A percentile compares a stretch with the other conserved stretches of the same genome.
Evolutionary conservation across 2,329 filamentous ascomycete genomes (phyloP).

Genomic region (Camptophora hylomeconis): DNA sequence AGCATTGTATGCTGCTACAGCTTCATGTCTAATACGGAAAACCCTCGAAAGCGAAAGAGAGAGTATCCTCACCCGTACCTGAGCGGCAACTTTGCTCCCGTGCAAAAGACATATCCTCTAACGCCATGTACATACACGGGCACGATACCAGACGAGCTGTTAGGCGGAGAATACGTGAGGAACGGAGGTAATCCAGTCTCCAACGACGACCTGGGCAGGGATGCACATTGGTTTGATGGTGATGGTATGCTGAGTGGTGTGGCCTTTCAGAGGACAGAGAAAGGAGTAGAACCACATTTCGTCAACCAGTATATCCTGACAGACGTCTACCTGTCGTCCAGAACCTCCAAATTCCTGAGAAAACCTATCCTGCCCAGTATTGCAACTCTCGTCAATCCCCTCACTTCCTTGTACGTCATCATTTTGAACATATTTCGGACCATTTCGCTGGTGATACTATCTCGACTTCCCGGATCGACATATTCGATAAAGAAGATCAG

Average conservation of each 20-base stretch:
- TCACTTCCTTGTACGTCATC: constrained; percentile 40
- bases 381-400: constrained; percentile 48
- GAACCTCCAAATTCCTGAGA: constrained; percentile 33
- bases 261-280: constrained; percentile 37
- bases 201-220: constrained; percentile 46
- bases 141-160: constrained; percentile 49
- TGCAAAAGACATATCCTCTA: constrained; percentile 41
- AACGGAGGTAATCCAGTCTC: constrained; percentile 58
- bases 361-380: constrained; percentile 55
- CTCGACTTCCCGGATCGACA: constrained; percentile 42
- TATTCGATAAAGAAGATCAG: constrained; percentile 53
- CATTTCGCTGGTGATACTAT: constrained; percentile 44
- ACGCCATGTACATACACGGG: constrained; percentile 47
- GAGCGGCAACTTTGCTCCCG: constrained; percentile 57
- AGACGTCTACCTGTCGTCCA: constrained; percentile 47
- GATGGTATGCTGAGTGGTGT: constrained; percentile 64
- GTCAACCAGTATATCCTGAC: constrained; percentile 59
- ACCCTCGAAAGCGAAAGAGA: constrained; percentile 8
- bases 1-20: too few relatives aligned
- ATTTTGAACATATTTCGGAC: constrained; percentile 42
- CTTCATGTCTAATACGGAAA: too few relatives aligned
- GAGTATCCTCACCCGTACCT: constrained; percentile 33
- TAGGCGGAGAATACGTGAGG: constrained; percentile 57
- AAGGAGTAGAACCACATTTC: constrained; percentile 45
- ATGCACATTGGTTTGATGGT: constrained; percentile 63